Conservation (phyloP, 306 rosid species). For the Castanea mollissima region DNA sequence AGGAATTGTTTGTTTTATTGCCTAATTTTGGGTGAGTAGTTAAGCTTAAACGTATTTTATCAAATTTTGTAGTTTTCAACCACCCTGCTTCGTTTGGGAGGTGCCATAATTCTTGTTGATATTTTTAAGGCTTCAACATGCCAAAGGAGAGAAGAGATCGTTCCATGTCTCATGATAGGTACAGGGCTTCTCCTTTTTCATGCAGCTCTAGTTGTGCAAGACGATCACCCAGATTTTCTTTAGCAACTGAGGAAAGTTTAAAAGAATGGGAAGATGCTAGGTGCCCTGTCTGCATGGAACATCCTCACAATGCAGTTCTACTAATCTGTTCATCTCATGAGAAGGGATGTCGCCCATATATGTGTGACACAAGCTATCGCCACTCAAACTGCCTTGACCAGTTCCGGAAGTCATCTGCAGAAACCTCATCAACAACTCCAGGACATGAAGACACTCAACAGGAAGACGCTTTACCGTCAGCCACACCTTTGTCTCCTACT, state of each 20-base stretch:
- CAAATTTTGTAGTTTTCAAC: background rate
- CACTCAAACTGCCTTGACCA: conserved; percentile 98
- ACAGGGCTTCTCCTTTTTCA: conserved; percentile 73
- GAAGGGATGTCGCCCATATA: conserved; percentile 95
- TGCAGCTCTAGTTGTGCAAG: conserved; percentile 67
- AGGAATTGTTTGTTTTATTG: background rate
- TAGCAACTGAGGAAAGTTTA: conserved; percentile 55
- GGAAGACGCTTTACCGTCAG: conserved; percentile 43
- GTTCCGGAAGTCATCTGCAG: conserved; percentile 79
- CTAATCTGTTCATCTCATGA: conserved; percentile 88
- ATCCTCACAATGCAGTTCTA: conserved; percentile 95
- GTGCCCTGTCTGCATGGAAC: conserved; percentile 98
- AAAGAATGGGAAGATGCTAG: conserved; percentile 97
- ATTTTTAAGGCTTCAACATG: conserved; percentile 42
- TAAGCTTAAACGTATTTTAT: background rate
- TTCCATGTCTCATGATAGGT: conserved; percentile 68
- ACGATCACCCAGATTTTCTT: conserved; percentile 40
- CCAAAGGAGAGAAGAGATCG: conserved; percentile 94
- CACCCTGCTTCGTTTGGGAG: background rate
- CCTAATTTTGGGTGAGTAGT: background rate
- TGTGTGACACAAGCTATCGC: conserved; percentile 98
- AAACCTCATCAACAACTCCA: conserved; percentile 37
- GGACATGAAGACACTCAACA: conserved; percentile 47
- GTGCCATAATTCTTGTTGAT: background rate
- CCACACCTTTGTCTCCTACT: conserved; percentile 20